These are phyloP conservation scores for Pichia pseudocactophila DNA, from an alignment of 805 yeast genomes.

Conservation along the genomic window DNA sequence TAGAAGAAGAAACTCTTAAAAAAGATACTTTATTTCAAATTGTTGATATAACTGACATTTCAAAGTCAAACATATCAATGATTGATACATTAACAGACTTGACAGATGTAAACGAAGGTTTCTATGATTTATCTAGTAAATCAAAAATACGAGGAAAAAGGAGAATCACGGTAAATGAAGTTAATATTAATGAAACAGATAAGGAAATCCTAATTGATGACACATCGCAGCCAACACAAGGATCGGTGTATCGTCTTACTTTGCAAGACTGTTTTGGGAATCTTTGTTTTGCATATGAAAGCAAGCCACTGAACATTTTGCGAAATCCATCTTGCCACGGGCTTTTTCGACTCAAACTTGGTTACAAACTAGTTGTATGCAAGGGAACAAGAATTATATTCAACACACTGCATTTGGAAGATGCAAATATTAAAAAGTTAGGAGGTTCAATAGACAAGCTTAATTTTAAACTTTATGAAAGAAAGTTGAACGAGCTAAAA, in stretches of 20 bases:
- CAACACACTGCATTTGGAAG: conserved; percentile 34
- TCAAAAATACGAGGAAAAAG: neutral
- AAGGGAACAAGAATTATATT: conserved; percentile 38
- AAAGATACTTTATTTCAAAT: conserved; percentile 40
- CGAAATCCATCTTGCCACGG: conserved; percentile 13
- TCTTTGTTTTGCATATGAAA: conserved; percentile 49
- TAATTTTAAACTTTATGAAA: conserved; percentile 21
- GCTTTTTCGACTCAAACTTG: conserved; percentile 37
- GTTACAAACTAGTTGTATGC: conserved; percentile 47
- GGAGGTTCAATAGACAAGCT: conserved; percentile 25
- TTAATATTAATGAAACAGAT: conserved; percentile 41
- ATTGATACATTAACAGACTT: conserved; percentile 45
- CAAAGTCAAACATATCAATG: conserved; percentile 41
- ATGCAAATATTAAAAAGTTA: conserved; percentile 16
- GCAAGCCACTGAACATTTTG: conserved; percentile 43
- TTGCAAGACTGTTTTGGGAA: conserved; percentile 46
- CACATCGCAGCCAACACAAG: conserved; percentile 2
- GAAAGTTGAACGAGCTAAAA: conserved; percentile 33
- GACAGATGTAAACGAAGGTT: conserved; percentile 50
- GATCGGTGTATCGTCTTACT: conserved; percentile 40
- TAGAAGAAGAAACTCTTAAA: conserved; percentile 1
- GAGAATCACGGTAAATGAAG: conserved; percentile 27
- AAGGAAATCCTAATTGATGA: conserved; percentile 3
- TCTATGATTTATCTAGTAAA: conserved; percentile 40
- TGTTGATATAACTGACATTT: conserved; percentile 44